Base-by-base conservation (phyloP, 345 rosid species). In the Euphorbia pulcherrima region DNA sequence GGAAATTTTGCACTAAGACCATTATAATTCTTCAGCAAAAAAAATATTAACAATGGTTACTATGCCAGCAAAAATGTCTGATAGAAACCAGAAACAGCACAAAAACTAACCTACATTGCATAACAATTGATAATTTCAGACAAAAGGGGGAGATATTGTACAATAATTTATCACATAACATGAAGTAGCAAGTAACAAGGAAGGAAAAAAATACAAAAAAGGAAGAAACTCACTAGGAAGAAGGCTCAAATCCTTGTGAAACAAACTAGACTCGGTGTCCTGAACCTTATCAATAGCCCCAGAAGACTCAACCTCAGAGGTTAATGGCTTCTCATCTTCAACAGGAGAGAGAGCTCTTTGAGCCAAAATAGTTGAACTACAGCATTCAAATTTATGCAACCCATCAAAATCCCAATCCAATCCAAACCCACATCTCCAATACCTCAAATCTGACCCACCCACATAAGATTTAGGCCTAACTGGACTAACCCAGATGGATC, bases 161-260 rank as follows among this genome's bases (percentile, higher is more conserved):
- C 21, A 52, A 28, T 24, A 33, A 20, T 44, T 57, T 55, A 40
- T 53, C 50, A 41, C 72, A 71, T 65, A 59, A 26, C 41, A 53
- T 44, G 44, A 33, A 44, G 66, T 2, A 51, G 37, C 48, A 29
- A 65, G 4, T 30, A 51, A 10, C 18, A 60, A 33, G 12, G 23
- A 26, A 28, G 12, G 1, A 54, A 24, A 16, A 59, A 62, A 64
- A 65, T 53, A 16, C 30, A 41, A 9, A 27, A 39, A 26, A 18
- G 58, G 75, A 72, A 37, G 50, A 28, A 65, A 83, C 97, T 85
- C 83, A 92, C 98, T 92, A 29, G 92, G 97, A 81, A 90, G 96
- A 77, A 84, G 83, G 72, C 75, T 87, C 77, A 88, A 76, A 81
- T 90, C 98, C 84, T 72, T 87, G 70, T 88, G 88, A 69, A 88